Evolutionary conservation across 1,139 yeast genomes (phyloP).

Genomic region (Maudiozyma humilis): DNA sequence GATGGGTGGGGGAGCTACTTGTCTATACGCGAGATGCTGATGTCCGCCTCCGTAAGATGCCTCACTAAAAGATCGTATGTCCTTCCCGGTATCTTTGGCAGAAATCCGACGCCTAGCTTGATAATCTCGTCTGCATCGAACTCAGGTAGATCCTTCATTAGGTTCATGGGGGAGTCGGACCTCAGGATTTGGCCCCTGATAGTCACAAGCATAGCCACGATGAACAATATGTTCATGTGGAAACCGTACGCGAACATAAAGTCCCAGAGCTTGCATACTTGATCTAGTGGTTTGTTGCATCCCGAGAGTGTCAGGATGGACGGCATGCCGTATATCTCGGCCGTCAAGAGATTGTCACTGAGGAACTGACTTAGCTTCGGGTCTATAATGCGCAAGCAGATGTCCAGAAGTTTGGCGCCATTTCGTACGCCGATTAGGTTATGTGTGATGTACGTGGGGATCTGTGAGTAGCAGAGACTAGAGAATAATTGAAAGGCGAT

Average conservation of each 20-base stretch:
- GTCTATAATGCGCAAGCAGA: slow-evolving; percentile 64
- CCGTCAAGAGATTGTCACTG: slow-evolving; percentile 41
- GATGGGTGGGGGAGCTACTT: too few relatives aligned
- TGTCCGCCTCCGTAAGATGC: slow-evolving; percentile 53
- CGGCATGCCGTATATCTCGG: slow-evolving; percentile 85
- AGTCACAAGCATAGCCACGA: slow-evolving; percentile 74
- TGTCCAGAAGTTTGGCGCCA: slow-evolving; percentile 62
- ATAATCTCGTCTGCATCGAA: slow-evolving; percentile 70
- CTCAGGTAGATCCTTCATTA: slow-evolving; percentile 64
- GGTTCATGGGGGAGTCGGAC: slow-evolving; percentile 58
- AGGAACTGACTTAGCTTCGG: slow-evolving; percentile 58
- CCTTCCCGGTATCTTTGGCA: slow-evolving; percentile 63
- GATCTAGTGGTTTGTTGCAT: slow-evolving; percentile 77
- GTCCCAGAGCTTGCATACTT: slow-evolving; percentile 80
- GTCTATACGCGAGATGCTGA: background rate
- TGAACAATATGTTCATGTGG: slow-evolving; percentile 76
- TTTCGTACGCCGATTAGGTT: slow-evolving; percentile 78
- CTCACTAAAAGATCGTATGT: slow-evolving; percentile 62
- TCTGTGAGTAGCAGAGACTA: slow-evolving; percentile 35
- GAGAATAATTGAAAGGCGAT: slow-evolving; percentile 68
- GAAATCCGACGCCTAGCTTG: slow-evolving; percentile 69
- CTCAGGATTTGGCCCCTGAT: slow-evolving; percentile 54
- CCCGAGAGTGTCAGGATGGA: slow-evolving; percentile 81
- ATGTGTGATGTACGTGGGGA: slow-evolving; percentile 74
- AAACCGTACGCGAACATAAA: slow-evolving; percentile 85